Evolutionary conservation across 257 asterid genomes (phyloP), one percentile per base, ranked within the genome.

Genomic region (Solanum ossicruentum): DNA sequence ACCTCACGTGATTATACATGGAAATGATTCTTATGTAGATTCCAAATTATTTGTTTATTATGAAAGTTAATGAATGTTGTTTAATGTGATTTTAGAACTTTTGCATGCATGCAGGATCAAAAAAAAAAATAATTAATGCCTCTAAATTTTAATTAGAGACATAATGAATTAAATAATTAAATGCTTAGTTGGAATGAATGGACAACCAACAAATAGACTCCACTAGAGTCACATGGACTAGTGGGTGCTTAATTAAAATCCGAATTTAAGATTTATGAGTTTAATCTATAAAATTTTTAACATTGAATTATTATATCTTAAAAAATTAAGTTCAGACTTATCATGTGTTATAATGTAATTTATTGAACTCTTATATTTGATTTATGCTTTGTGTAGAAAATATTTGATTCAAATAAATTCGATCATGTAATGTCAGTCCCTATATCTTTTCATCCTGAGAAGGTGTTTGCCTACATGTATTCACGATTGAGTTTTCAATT

Each of bases 1-100:
- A 9, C 32, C 15, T 43, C 84, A 82, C 88, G 86, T 86, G 84
- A 72, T 72, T 56, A 86, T 26, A 20, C 66, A 78, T 78, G 49
- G 15, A 78, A 12, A 78, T 78, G 21, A n/a, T 47, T 51, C 20
- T 51, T 7, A 60, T 12, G 36, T 5, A 63, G 43, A 65, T 65
- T 65, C 71, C 71, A 49, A 60, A 86, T 72, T 82, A 86, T 54
- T 83, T 82, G 83, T 81, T 82, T 20, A 85, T 26, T 2, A 32
- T 65, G 1, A 32, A 17, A 45, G 32, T 10, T 70, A 47, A 41
- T 39, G 41, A 36, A 36, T 36, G 52, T 70, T 70, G 54, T 70
- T 70, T 70, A 70, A 39, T 70, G 0, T 3, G 28, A 70, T 70
- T 32, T 39, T 11, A 70, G 11, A 70, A 70, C 52, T 18, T 41